Evolutionary conservation across 106 monocot genomes (phyloP), one percentile per base, ranked within the genome.

Genomic region (Cymbidium sinense): DNA sequence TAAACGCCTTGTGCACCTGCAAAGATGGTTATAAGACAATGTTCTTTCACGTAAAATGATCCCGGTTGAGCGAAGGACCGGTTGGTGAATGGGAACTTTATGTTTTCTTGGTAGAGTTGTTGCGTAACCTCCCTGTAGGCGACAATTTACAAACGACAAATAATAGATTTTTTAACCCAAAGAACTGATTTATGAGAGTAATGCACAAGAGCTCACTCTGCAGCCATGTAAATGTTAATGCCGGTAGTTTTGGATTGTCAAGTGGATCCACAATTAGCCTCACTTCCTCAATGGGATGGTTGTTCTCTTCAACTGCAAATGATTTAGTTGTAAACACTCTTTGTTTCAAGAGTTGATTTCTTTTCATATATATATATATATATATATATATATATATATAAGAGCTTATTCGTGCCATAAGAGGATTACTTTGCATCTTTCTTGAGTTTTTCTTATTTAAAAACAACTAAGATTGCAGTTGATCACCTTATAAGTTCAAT

Each of bases 1-100:
- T 72, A 72, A 18, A 78, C 19, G 20, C 78, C 43, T 28, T 44
- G 30, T 12, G 44, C 33, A 2, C 78, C 78, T 0, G 83, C 78
- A 30, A 83, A 70, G 8, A 78, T 75, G 64, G 61, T 64, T 15
- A 78, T 77, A 20, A 83, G 77, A 18, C 78, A 61, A 36, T 83
- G 83, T 74, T 83, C 83, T 64, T 83, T 83, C 9, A 83, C 34
- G 9, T 41, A 64, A 43, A 83, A 83, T 2, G 83, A 70, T 7
- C 78, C 0, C 78, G 83, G 35, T 83, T 83, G 44, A 83, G 41
- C 0, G 83, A 83, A 83, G 12, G 64, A 21, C 43, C 78, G 65
- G 5, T 18, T n/a, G 0, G 47, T 58, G 7, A 39, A 20, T 78
- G 78, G 5, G 78, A 83, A 31, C 47, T 18, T 83, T 12, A 83